These are phyloP conservation scores for Penicillium sp. DNA, from an alignment of 2,329 filamentous ascomycete genomes.

Conservation along the genomic window DNA sequence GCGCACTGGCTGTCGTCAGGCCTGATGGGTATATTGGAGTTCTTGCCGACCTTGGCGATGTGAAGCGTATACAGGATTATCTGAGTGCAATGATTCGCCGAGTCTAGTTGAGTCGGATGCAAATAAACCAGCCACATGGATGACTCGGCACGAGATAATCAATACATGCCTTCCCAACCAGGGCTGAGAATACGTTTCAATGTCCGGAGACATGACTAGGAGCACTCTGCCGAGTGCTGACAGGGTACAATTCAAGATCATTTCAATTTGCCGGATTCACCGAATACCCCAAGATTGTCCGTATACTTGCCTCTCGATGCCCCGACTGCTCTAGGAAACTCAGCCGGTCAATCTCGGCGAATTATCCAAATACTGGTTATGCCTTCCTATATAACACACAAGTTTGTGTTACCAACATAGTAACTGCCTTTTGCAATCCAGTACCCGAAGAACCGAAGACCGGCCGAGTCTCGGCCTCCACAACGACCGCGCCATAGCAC, in stretches of 20 bases:
- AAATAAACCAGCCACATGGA: too few relatives aligned
- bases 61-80: constrained; percentile 28
- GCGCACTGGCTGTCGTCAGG: constrained; percentile 38
- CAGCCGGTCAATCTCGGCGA: neutral
- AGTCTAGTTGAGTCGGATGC: neutral
- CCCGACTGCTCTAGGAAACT: neutral
- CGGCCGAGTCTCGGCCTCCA: neutral
- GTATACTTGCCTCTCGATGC: neutral
- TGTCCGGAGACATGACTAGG: too few relatives aligned
- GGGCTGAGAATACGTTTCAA: neutral
- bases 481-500: neutral
- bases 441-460: neutral
- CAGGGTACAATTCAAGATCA: neutral
- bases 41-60: constrained; percentile 30
- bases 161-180: too few relatives aligned
- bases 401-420: neutral
- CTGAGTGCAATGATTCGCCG: constrained; percentile 19
- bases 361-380: neutral
- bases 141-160: too few relatives aligned
- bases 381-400: neutral
- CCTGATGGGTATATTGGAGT: constrained; percentile 43
- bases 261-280: neutral
- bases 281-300: neutral
- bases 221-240: neutral
- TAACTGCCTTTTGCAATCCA: neutral